Conservation (phyloP, 805 yeast species). For the Candida chauliodis region DNA sequence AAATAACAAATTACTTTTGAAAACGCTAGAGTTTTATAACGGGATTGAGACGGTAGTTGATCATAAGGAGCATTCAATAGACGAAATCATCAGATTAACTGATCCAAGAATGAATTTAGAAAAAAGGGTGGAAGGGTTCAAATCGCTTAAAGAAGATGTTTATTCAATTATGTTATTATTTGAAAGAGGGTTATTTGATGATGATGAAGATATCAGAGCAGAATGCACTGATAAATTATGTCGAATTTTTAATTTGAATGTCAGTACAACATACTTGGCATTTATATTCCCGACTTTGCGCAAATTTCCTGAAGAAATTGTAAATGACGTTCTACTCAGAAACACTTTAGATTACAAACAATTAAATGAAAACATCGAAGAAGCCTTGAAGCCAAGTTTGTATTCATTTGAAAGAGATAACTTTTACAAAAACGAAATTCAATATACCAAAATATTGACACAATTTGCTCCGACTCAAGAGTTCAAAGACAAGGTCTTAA, state of each 20-base stretch:
- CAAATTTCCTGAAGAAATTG: neutral
- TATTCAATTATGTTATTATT: conserved; percentile 5
- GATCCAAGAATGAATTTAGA: neutral
- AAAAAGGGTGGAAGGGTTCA: conserved; percentile 1
- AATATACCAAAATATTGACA: neutral
- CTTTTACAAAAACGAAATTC: conserved; percentile 51
- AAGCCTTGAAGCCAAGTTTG: conserved; percentile 26
- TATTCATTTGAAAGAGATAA: conserved; percentile 70
- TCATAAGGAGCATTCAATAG: neutral
- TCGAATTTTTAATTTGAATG: conserved; percentile 17
- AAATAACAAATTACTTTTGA: conserved; percentile 45
- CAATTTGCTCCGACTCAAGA: neutral
- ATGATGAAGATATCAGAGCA: conserved; percentile 58
- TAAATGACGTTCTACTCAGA: conserved; percentile 3
- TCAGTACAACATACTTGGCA: conserved; percentile 4
- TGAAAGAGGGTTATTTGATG: conserved; percentile 47
- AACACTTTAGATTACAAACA: conserved; percentile 7
- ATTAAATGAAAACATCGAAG: conserved; percentile 4
- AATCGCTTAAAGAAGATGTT: conserved; percentile 3
- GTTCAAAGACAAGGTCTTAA: conserved; percentile 3
- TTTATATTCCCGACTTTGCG: conserved; percentile 5
- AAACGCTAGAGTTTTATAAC: conserved; percentile 27
- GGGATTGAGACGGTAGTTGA: conserved; percentile 13
- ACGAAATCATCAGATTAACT: neutral
- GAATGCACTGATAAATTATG: conserved; percentile 43